Evolutionary conservation across 2,329 filamentous ascomycete genomes (phyloP), one percentile per base, ranked within the genome.

Genomic region (Colletotrichum sp.): DNA sequence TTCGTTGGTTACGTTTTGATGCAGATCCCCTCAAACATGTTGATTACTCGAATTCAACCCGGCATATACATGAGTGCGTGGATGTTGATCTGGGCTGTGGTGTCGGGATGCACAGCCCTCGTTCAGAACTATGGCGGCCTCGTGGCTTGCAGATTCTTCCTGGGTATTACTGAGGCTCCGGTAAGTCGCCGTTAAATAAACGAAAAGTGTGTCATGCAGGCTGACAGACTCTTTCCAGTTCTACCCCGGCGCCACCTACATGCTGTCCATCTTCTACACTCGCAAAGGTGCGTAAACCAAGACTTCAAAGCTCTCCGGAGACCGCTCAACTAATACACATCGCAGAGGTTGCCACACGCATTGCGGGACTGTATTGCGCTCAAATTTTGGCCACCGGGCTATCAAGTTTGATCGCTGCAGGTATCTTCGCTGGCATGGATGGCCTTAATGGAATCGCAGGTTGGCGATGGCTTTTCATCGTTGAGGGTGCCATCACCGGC

Each of bases 311-410:
- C 16, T 5, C 4, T 18, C 59, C 5, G 18, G 3, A 7, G 6
- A 1, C 7, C 1, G 2, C 13, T 28, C 10, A 13, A 43, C 59
- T 75, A 24, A 76, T 32, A 59, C 26, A n/a, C 24, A 16, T 14
- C 4, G 21, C n/a, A 81, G 93, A 94, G 80, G 83, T 93, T 0
- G 91, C 89, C 3, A 85, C 92, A 18, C 87, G 92, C 24, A 93
- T 91, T 24, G 90, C 91, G 10, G 85, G 93, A 8, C 86, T 85
- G 0, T 85, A 89, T 73, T 91, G 91, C 2, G 93, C 92, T 0
- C 91, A 91, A 5, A 85, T 94, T 18, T 87, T 94, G 8, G 92
- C 91, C 1, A 92, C 92, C 1, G 92, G 93, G 0, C 94, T 95
- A 79, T 92, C 92, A 0, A 93, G 92, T 2, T 84, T 92, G 26